These are phyloP conservation scores for Oryza longistaminata DNA, from an alignment of 176 grass and related monocot genomes.

Conservation along the genomic window DNA sequence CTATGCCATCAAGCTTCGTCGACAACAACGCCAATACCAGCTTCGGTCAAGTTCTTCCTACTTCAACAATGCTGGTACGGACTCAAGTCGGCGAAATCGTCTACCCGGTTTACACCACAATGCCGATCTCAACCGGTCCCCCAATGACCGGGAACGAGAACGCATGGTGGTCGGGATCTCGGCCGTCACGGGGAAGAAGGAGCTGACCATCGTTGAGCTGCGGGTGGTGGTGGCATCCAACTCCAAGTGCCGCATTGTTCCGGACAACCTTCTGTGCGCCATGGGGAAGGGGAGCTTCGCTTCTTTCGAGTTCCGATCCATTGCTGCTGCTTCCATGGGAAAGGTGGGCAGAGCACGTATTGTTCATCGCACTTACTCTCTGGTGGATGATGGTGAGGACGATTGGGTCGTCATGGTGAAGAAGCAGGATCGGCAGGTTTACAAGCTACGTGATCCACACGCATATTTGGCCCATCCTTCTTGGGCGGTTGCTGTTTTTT, in stretches of 20 bases:
- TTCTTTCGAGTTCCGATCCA: neutral
- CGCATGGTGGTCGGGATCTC: neutral
- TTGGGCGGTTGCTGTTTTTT: neutral
- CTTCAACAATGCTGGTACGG: no score
- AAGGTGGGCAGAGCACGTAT: neutral
- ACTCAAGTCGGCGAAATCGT: no score
- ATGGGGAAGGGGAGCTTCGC: constrained; percentile 14
- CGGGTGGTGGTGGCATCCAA: neutral
- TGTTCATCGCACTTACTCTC: constrained; percentile 14
- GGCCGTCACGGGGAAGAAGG: neutral
- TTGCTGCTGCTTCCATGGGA: neutral
- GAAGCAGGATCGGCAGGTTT: neutral
- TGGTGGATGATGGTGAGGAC: neutral
- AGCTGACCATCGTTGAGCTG: neutral
- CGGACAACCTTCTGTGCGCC: neutral
- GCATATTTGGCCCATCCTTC: neutral
- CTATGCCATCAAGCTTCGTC: no score
- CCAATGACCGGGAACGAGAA: no score
- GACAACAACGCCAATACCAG: no score
- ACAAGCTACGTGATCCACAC: neutral
- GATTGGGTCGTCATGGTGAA: neutral
- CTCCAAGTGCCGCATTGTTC: neutral
- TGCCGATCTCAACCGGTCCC: no score
- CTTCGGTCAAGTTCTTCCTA: no score
- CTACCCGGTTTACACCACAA: no score